Base-by-base conservation (phyloP, 192 early-diverging fungal species). In the Umbelopsis ramanniana region DNA sequence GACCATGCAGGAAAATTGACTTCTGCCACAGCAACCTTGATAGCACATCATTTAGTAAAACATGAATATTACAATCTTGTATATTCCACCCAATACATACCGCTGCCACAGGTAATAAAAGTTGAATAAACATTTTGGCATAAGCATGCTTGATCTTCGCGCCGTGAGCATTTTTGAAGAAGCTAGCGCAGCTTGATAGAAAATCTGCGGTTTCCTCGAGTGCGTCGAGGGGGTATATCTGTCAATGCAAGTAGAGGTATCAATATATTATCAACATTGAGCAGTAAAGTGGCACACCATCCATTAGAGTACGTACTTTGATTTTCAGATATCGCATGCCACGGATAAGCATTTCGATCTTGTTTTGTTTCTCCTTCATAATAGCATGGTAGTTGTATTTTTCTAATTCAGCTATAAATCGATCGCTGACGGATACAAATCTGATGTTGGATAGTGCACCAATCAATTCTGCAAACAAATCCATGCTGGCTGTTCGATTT, bases 121-220 rank as follows among this genome's bases (percentile, higher is more conserved):
- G 85, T 80, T 96, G 89, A 0, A 95, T 92, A 87, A 99, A 93
- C 9, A 97, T 79, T 46, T 94, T 89, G 2, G 92, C 90, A 83
- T 94, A 99, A 0, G 97, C 96, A 63, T 94, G 92, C 69, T 97
- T 96, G 45, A 98, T 92, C 67, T 88, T 85, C 46, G 88, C 75
- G 29, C 90, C 89, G 71, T 93, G 90, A 0, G 96, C 86, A 38
- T 89, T 88, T 66, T 91, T 92, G 76, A 96, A 96, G 77, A 96
- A 95, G 69, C 91, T 89, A 46, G 95, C 96, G 66, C 92, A 93
- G 73, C 91, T 94, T 33, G 94, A 85, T 46, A 99, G 75, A 79
- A 99, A 99, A 67, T 97, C 95, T 9, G 94, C 93, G 6, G 95
- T 93, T 75, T 98, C 97, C 72, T 98, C 97, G 69, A 99, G 74